Evolutionary conservation across 2,329 filamentous ascomycete genomes (phyloP).

Genomic region (Tolypocladium album): DNA sequence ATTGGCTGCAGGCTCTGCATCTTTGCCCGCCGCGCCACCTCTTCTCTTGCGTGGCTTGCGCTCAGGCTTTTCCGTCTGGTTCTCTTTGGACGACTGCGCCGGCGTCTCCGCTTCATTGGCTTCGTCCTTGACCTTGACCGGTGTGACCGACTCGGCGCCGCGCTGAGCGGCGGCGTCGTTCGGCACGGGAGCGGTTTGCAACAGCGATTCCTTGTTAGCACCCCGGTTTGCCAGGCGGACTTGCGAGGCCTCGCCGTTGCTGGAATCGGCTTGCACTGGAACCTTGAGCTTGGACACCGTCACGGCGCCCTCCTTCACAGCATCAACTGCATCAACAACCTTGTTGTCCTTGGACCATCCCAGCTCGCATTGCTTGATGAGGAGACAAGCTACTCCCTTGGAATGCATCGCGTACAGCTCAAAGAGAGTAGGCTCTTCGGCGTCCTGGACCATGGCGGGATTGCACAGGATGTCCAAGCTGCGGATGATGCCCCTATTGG

Average conservation of each 20-base stretch:
- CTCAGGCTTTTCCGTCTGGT: conserved; percentile 46
- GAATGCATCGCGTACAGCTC: conserved; percentile 98
- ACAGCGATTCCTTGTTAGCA: conserved; percentile 23
- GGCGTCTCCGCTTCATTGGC: conserved; percentile 37
- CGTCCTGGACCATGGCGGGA: conserved; percentile 51
- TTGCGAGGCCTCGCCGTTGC: conserved; percentile 20
- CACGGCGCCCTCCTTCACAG: conserved; percentile 62
- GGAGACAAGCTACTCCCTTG: conserved; percentile 84
- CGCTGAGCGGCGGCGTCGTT: conserved; percentile 16
- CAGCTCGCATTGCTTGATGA: conserved; percentile 77
- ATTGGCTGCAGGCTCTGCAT: conserved; percentile 34
- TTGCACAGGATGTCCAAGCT: conserved; percentile 81
- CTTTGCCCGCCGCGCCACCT: conserved; percentile 30
- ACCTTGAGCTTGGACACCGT: conserved; percentile 59
- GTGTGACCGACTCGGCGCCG: conserved; percentile 19
- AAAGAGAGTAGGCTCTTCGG: conserved; percentile 67
- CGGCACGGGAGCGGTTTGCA: conserved; percentile 13
- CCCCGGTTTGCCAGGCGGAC: conserved; percentile 23
- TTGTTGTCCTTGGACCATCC: conserved; percentile 90
- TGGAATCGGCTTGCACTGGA: conserved; percentile 30
- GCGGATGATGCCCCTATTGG: conserved; percentile 73
- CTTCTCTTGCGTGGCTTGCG: conserved; percentile 60
- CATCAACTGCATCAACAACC: conserved; percentile 69
- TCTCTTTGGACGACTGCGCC: conserved; percentile 25
- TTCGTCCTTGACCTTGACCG: conserved; percentile 30